Evolutionary conservation across 345 rosid genomes (phyloP), one percentile per base, ranked within the genome.

Genomic region (Lenwebbia sp.): DNA sequence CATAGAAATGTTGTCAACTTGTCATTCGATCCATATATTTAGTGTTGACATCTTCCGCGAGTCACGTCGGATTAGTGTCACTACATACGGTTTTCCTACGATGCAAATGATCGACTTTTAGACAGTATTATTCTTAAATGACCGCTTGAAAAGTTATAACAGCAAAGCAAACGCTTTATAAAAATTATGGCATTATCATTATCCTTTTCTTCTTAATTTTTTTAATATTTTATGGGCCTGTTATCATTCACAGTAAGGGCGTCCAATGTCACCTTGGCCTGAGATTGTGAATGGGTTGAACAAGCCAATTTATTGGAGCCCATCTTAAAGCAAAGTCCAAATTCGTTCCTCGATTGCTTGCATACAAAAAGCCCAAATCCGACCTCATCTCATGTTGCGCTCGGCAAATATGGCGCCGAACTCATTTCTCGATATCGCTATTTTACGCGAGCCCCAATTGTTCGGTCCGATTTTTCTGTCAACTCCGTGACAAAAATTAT

Each of bases 31-130:
- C 28, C 12, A 57, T 5, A 26, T 6, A 28, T 65, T 4, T 12
- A 65, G 23, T 8, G 10, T 33, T 8, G 22, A 33, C 23, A 65
- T 65, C 19, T 30, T 37, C 22, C 2, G 12, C 41, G 7, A 60
- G 10, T 28, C 74, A 28, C 12, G 19, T 33, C 10, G 3, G 6
- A 65, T 30, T 17, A 30, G 4, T 33, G 7, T 30, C 1, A n/a
- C n/a, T n/a, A 9, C 3, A 0, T 65, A 19, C 9, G 21, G 3
- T 30, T 17, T 65, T 30, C 3, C 44, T 17, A 19, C 0, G 6
- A 62, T 0, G 5, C 5, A 0, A 15, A 28, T 62, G 6, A 7
- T 15, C 6, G 17, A 65, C 1, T 33, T 65, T 65, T 30, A 33
- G 25, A 65, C 33, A 65, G 33, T 17, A 17, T 17, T 65, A 8